phyloP scores from a whole-genome alignment of 2,329 filamentous ascomycete species.

The Ampelomyces quisqualis region DNA sequence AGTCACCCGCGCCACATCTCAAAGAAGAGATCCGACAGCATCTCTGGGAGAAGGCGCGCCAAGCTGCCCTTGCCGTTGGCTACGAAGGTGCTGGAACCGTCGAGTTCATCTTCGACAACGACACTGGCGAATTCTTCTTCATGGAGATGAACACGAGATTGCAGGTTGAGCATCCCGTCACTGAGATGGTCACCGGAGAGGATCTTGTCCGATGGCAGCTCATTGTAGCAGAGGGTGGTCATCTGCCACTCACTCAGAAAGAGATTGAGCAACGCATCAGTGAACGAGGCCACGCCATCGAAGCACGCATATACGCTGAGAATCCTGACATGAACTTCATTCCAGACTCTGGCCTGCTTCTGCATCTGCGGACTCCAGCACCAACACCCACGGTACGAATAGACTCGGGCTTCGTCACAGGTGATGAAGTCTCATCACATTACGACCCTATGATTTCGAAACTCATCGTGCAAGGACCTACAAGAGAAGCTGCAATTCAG shows the following conservation, averaged over 20 bases:
- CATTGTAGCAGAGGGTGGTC: conserved; percentile 72
- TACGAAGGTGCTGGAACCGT: conserved; percentile 68
- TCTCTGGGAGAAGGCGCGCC: conserved; percentile 64
- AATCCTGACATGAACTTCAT: conserved; percentile 90
- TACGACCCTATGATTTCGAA: conserved; percentile 99
- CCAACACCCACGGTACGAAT: conserved; percentile 75
- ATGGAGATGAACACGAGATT: conserved; percentile 79
- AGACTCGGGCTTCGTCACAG: conserved; percentile 88
- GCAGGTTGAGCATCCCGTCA: conserved; percentile 96
- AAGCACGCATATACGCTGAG: conserved; percentile 95
- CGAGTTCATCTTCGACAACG: conserved; percentile 70
- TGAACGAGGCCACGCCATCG: conserved; percentile 80
- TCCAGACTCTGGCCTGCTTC: conserved; percentile 84
- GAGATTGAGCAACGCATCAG: conserved; percentile 70
- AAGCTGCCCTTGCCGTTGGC: conserved; percentile 62
- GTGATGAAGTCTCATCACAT: conserved; percentile 87
- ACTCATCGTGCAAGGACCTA: conserved; percentile 82
- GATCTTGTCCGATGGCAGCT: conserved; percentile 96
- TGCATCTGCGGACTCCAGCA: conserved; percentile 76
- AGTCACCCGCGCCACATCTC: conserved; percentile 64
- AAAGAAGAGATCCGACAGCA: conserved; percentile 61
- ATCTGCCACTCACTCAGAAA: conserved; percentile 64
- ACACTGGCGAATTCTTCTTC: conserved; percentile 66
- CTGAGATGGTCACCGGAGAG: conserved; percentile 72
- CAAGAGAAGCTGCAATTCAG: conserved; percentile 76